Base-by-base conservation (phyloP, 2,329 filamentous ascomycete species). In the Fusarium sp. region DNA sequence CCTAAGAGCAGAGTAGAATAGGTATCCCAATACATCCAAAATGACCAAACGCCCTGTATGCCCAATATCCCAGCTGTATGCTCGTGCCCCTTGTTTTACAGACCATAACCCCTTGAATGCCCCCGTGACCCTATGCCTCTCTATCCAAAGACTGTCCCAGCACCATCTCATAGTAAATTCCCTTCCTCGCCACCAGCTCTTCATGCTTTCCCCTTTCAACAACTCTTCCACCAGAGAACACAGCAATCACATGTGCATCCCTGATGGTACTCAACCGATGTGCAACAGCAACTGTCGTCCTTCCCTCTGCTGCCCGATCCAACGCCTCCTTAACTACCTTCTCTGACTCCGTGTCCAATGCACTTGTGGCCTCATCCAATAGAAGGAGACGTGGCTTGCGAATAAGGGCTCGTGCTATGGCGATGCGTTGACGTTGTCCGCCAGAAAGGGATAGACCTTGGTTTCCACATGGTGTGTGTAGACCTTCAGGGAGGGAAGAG, bases 331-430 rank as follows among this genome's bases (percentile, higher is more conserved):
- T 91, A 11, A 94, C 90, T 1, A 91, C 83, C 71, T 87, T 88
- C 79, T 94, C 92, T 1, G 88, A 90, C 76, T 92, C 88, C 0
- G 90, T 90, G 72, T 94, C 92, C 0, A 94, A 84, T 0, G 85
- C 85, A 22, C 83, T 85, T 0, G 93, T 95, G 1, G 93, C 93
- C 81, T 95, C 93, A 76, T 95, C 93, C 0, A 95, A 84, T 7
- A 95, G 88, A 4, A 95, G 82, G 2, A 95, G 89, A 0, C 85
- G 84, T 0, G 93, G 93, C 60, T 90, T 85, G 54, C 91, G 90
- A 63, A 95, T 86, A 32, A 95, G 90, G 12, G 91, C 91, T 9
- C 93, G 86, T 0, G 93, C 93, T 70, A 95, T 95, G 10, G 92
- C 92, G 37, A 94, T 88, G 25, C 92, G 89, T 80, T 95, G 93